Evolutionary conservation across 202 grass and related monocot species (phyloP), one percentile per base, ranked within the genome.

Genomic region (Carex arenaria): DNA sequence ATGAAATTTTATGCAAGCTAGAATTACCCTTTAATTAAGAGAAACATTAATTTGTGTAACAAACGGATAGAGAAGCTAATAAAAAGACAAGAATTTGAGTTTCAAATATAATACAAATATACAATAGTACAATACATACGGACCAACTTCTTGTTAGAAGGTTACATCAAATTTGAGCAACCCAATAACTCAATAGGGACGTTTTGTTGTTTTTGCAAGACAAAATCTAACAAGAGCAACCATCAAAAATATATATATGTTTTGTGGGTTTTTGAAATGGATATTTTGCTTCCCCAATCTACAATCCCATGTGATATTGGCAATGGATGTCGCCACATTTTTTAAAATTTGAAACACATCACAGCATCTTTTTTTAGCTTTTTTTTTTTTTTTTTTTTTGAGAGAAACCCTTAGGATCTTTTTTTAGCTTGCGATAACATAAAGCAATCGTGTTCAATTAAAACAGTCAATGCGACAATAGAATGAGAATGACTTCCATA

Each of bases 281-380:
- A 75, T 75, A 75, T 15, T 30, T 55, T 30, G 14, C 14, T 75
- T 20, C 23, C 55, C 4, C 13, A 75, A 3, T 32, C 0, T 55
- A 26, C 45, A 75, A 75, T 13, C 61, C 23, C 68, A 75, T 55
- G 72, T 75, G 49, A 54, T 31, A 30, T 31, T 54, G 5, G 6
- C 10, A 26, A 31, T 54, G 71, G 15, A 0, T 74, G 71, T 75
- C 22, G 11, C 22, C 47, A 75, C 7, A 23, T 17, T 75, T 75
- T 75, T 75, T 0, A 63, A 75, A 75, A 32, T 75, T 55, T 75
- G 10, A 63, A 75, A 75, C 72, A 75, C 49, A 18, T 30, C 47
- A 55, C 43, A 28, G 3, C 17, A 47, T 47, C 36, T 0, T 32
- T 32, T 65, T 65, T 66, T 17, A 32, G 63, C 4, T 66, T 65